These are phyloP conservation scores for Penicillium corylophilum DNA, from an alignment of 2,329 filamentous ascomycete species.

Conservation along the genomic window DNA sequence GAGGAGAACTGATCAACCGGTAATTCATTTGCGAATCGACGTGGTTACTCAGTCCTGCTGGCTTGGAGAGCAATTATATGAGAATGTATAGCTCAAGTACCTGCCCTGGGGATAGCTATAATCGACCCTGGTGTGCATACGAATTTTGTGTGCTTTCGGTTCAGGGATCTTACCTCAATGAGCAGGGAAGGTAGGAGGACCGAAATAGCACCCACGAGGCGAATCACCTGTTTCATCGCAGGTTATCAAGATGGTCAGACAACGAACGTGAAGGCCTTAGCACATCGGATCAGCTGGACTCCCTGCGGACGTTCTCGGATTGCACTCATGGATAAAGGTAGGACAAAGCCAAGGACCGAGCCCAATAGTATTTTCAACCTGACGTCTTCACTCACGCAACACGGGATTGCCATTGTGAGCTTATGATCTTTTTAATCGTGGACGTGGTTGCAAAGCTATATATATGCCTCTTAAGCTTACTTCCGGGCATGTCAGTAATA, in stretches of 20 bases:
- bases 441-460: not conserved
- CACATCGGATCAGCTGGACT: conserved; percentile 11
- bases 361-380: conserved; percentile 10
- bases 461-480: not conserved
- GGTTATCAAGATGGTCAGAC: not conserved
- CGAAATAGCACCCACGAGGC: not conserved
- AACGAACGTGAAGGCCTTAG: conserved; percentile 7
- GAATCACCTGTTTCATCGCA: not conserved
- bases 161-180: not conserved
- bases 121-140: not conserved
- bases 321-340: conserved; percentile 10
- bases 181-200: not conserved
- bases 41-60: not conserved
- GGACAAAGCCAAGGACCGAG: conserved; percentile 15
- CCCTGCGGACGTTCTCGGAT: conserved; percentile 5
- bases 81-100: not conserved
- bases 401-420: not conserved
- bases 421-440: not conserved
- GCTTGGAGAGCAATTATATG: not conserved
- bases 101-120: not conserved
- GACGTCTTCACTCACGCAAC: conserved; percentile 1
- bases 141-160: not conserved
- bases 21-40: not conserved
- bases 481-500: not conserved
- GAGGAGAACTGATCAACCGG: not conserved